These are phyloP conservation scores for Acanthamoeba triangularis DNA, from an alignment of 208 protist genomes.

Conservation along the genomic window DNA sequence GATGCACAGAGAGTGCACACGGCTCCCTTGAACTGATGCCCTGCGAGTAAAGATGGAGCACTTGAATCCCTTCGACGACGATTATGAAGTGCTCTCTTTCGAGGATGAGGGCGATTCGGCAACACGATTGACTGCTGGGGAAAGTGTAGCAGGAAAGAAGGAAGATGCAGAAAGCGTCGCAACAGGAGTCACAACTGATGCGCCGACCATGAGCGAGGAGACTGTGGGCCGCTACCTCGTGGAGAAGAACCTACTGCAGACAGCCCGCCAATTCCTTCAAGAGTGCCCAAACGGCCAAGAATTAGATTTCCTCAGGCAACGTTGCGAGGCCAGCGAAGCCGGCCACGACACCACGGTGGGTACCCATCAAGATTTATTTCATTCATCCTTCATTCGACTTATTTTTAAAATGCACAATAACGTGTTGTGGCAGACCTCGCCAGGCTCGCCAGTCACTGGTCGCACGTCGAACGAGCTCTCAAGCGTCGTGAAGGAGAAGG, in stretches of 20 bases:
- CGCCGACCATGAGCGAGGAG: neutral
- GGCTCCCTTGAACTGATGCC: too few species aligned
- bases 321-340: neutral
- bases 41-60: too few species aligned
- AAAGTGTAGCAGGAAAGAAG: neutral
- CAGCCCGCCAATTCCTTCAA: slow-evolving; percentile 67
- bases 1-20: neutral
- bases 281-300: slow-evolving; percentile 21
- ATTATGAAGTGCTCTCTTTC: neutral
- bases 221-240: slow-evolving; percentile 45
- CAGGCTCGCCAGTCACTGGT: neutral
- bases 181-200: neutral
- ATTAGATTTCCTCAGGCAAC: neutral
- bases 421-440: neutral
- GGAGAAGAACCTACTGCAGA: slow-evolving; percentile 43
- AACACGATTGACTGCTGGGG: neutral
- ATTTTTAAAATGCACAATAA: neutral
- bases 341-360: neutral
- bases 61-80: slow-evolving; percentile 18
- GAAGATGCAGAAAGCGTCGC: neutral
- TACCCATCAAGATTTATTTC: neutral
- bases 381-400: neutral
- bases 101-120: neutral
- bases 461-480: slow-evolving; percentile 22
- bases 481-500: slow-evolving; percentile 53